Percentiles rank a stretch among this genome's conserved stretches.
phyloP scores from a whole-genome alignment of 441 rosid genomes.

The Syzygium malaccense region DNA sequence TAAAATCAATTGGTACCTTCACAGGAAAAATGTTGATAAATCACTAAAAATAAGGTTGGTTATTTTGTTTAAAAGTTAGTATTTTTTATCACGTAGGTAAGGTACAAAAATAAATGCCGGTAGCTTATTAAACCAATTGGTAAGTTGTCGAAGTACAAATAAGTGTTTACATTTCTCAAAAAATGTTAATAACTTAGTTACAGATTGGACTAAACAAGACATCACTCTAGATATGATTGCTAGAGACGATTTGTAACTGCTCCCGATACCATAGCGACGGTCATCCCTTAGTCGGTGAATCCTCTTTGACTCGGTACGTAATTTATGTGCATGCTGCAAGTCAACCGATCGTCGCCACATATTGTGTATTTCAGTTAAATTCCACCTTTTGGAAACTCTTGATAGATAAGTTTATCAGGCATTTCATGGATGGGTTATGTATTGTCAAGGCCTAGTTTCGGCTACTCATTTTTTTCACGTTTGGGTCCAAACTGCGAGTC shows the following conservation, averaged over 20 bases:
- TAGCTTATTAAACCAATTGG: neutral
- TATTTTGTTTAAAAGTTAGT: neutral
- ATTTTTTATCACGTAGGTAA: neutral
- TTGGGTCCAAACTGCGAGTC: neutral
- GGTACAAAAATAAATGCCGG: neutral
- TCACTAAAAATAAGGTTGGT: neutral
- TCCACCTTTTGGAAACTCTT: neutral
- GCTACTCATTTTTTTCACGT: neutral
- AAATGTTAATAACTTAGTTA: neutral
- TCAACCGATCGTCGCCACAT: neutral
- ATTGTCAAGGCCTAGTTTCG: neutral
- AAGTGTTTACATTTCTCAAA: neutral
- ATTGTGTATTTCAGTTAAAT: neutral
- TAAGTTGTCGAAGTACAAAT: neutral
- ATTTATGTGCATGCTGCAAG: neutral
- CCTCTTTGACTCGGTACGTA: neutral
- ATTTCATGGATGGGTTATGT: neutral
- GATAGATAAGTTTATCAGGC: neutral
- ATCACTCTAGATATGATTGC: neutral
- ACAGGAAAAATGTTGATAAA: neutral
- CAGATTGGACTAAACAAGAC: neutral
- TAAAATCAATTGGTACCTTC: neutral
- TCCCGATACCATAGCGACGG: neutral
- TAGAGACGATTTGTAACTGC: neutral
- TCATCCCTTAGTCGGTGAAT: neutral